Conservation (phyloP, 345 rosid genomes). For the Salix exigua region DNA sequence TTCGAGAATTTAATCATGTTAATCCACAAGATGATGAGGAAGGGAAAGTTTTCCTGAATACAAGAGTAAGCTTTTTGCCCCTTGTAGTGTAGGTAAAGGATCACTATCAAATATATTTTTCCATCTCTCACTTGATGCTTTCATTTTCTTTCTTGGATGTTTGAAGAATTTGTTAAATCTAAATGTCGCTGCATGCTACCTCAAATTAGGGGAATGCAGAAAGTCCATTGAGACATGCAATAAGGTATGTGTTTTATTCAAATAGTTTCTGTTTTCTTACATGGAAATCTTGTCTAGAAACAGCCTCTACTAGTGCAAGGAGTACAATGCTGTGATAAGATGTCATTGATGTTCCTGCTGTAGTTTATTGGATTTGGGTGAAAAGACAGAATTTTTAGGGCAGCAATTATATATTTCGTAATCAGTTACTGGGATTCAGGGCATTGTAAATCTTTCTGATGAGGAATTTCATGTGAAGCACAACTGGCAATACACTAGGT, state of each 20-base stretch:
- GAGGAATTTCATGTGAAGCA: background rate
- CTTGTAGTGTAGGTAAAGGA: background rate
- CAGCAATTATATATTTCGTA: background rate
- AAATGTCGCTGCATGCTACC: slow-evolving; percentile 86
- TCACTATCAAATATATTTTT: background rate
- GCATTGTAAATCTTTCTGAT: background rate
- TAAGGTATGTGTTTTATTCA: slow-evolving; percentile 48
- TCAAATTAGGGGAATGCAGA: slow-evolving; percentile 82
- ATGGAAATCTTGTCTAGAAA: background rate
- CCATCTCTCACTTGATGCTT: background rate
- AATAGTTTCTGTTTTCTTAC: background rate
- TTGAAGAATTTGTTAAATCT: slow-evolving; percentile 70
- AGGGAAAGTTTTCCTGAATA: slow-evolving; percentile 68
- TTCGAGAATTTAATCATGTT: slow-evolving; percentile 95
- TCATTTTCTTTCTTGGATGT: slow-evolving; percentile 5
- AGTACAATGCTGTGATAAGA: background rate
- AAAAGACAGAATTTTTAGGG: background rate
- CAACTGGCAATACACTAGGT: background rate
- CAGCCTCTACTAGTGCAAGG: no score
- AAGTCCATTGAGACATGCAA: slow-evolving; percentile 83
- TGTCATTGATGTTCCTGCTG: background rate
- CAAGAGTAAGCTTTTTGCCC: slow-evolving; percentile 50
- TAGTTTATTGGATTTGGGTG: background rate
- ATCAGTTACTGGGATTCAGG: background rate
- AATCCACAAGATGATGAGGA: slow-evolving; percentile 96